Evolutionary conservation across 2,329 filamentous ascomycete species (phyloP), one percentile per base, ranked within the genome.

Genomic region (Aspergillus costaricaensis): DNA sequence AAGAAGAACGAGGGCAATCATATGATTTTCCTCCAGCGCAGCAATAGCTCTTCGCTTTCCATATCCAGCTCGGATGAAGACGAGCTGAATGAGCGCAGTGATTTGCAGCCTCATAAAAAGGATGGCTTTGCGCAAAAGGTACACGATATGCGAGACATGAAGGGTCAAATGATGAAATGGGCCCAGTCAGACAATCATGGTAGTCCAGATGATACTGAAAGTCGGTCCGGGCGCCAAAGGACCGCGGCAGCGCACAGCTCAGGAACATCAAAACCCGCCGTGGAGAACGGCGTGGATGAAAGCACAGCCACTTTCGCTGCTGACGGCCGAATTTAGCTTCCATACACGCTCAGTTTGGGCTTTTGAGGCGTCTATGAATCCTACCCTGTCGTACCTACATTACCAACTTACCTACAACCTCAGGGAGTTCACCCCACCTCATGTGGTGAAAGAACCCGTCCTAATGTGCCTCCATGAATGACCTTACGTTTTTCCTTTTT

Each of bases 1-100:
- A 96, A 95, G 84, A 91, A 91, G 82, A 79, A 80, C 43, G 79
- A 83, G 38, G 83, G 83, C 47, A 74, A 78, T 14, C 78, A 83
- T 6, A 76, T 82, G 58, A 78, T 85, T 5, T 88, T 83, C 71
- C 78, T 83, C 6, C 85, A 88, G 65, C 75, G 75, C 44, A 79
- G 80, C 58, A 79, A 74, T 38, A 75, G 74, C 14, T 76, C 76
- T 67, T 81, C 67, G 74, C 76, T 69, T 71, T 87, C 72, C 27
- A 83, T 70, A 73, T 87, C 72, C 32, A 85, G 81, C 58, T 83
- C 80, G 9, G 86, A 88, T 51, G 82, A 85, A 59, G 83, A 86
- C 50, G 82, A 85, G 57, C 73, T 88, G 7, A 82, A 86, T 55
- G 77, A 75, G 56, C 73, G 69, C 36, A 70, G 63, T 55, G 72